phyloP scores from a whole-genome alignment of 371 early-diverging fungal species.

The Blakeslea trispora region DNA sequence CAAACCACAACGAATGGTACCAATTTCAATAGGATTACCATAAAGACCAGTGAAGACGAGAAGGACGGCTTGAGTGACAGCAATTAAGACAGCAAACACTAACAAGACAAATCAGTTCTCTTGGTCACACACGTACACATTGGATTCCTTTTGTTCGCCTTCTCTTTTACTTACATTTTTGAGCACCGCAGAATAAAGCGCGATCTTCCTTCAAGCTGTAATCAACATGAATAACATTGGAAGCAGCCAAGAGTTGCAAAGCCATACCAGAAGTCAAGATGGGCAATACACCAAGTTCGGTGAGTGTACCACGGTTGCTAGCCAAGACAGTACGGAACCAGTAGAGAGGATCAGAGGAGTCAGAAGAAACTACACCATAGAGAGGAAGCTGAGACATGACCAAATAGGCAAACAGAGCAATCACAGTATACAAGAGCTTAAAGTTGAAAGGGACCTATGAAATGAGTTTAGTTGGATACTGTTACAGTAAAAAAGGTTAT shows the following conservation, averaged over 20 bases:
- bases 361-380: constrained; percentile 99
- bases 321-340: constrained; percentile 99
- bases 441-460: constrained; percentile 93
- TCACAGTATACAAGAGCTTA: constrained; percentile 98
- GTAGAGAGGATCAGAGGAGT: constrained; percentile 97
- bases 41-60: constrained; percentile 99
- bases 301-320: constrained; percentile 99
- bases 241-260: constrained; percentile 97
- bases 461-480: background rate
- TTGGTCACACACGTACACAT: background rate
- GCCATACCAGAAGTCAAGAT: constrained; percentile 99
- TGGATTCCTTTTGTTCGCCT: background rate
- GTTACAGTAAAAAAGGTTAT: background rate
- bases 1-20: constrained; percentile 90
- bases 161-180: constrained; percentile 79
- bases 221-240: constrained; percentile 97
- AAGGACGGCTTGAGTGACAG: constrained; percentile 97
- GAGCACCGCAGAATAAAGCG: constrained; percentile 97
- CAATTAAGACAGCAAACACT: constrained; percentile 89
- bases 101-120: constrained; percentile 3
- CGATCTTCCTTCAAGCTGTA: constrained; percentile 98
- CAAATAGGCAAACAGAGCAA: constrained; percentile 97
- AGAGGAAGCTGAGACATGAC: constrained; percentile 99
- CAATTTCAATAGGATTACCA: constrained; percentile 94
- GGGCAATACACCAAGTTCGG: constrained; percentile 99